Evolutionary conservation across 1,284 basidiomycete genomes (phyloP), one percentile per base, ranked within the genome.

Genomic region (Termitomyces sp.): DNA sequence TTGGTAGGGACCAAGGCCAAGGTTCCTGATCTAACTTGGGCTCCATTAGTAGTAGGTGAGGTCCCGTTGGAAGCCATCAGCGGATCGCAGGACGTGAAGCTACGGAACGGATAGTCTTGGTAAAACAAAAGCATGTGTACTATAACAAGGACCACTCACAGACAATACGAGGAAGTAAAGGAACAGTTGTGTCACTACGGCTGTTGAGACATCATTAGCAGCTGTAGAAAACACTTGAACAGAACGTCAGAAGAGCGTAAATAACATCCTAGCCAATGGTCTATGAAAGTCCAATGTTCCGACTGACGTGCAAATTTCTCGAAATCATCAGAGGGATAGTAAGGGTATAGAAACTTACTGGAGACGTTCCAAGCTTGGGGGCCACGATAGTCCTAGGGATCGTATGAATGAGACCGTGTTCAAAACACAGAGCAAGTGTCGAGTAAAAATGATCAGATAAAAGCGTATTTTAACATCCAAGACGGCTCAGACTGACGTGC

Each of bases 1-100:
- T 91, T 91, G 6, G 89, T 91, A 10, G 89, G 88, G 2, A 90
- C 79, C 24, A 90, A 74, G 9, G 68, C 79, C 24, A 90, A 74
- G 9, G 68, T 62, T 16, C 53, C 63, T 16, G 68, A 63, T 56
- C 70, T 73, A 57, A 71, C 57, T 43, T 64, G 67, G 7, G 70
- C 54, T 44, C 75, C 77, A 64, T 79, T 81, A 11, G 64, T 56
- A 52, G 65, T 55, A 43, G 63, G 62, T 30, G 58, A 60, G 37
- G 60, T 62, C 43, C 62, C 65, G 41, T 66, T 59, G 57, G 62
- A 65, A 37, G 70, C 66, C 67, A 72, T 72, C 30, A 56, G 38
- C 13, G 42, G 39, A 53, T 48, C n/a, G 10, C 35, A 16, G 35
- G 26, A 50, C 14, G 40, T 42, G 46, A 46, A 40, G 39, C 39